Evolutionary conservation across 1,284 basidiomycete species (phyloP).

Genomic region (Puccinia coronata): DNA sequence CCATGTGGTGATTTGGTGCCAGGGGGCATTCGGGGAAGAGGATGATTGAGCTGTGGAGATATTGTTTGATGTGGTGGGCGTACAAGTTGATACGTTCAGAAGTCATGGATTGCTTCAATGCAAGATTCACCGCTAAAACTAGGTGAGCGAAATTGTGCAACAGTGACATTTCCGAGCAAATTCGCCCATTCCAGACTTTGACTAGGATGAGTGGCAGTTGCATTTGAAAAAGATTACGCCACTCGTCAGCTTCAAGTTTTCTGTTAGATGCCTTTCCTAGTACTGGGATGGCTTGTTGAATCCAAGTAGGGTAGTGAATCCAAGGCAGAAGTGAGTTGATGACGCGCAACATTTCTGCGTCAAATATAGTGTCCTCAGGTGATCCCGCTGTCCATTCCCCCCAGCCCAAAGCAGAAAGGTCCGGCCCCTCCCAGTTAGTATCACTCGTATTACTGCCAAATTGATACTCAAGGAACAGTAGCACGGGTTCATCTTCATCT

Average conservation of each 20-base stretch:
- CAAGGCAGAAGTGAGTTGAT: constrained; percentile 22
- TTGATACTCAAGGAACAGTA: no score
- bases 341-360: background rate
- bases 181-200: background rate
- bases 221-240: constrained; percentile 38
- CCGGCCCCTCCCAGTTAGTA: background rate
- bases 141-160: constrained; percentile 44
- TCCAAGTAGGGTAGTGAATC: constrained; percentile 19
- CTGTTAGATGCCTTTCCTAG: constrained; percentile 45
- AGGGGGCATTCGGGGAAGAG: constrained; percentile 6
- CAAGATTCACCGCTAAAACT: constrained; percentile 28
- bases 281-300: constrained; percentile 20
- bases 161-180: background rate
- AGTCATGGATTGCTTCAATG: constrained; percentile 21
- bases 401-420: no score
- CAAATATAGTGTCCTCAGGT: background rate
- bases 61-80: constrained; percentile 12
- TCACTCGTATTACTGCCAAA: no score
- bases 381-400: constrained; percentile 9
- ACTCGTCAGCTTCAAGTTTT: constrained; percentile 51
- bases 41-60: constrained; percentile 24
- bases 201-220: constrained; percentile 32
- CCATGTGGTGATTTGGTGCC: constrained; percentile 43
- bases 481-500: no score
- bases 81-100: background rate